Conservation (phyloP, 371 early-diverging fungal species). For the Haplosporangium sp. region DNA sequence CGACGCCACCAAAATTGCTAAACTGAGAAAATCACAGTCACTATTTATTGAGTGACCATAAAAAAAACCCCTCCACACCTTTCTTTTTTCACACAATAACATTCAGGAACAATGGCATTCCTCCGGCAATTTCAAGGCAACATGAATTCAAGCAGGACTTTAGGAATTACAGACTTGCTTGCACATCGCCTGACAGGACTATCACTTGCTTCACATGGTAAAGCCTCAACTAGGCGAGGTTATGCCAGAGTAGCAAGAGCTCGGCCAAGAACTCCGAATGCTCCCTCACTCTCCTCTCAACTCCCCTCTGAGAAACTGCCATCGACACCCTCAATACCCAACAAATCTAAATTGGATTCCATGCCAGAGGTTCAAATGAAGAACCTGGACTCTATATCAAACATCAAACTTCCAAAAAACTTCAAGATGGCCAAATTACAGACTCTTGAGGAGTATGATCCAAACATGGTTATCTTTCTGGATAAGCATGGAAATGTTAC, state of each 20-base stretch:
- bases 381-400: not conserved
- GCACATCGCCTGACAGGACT: slow-evolving; percentile 18
- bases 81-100: not conserved
- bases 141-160: slow-evolving; percentile 8
- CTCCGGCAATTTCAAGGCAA: slow-evolving; percentile 18
- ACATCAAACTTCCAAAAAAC: slow-evolving; percentile 19
- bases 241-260: slow-evolving; percentile 36
- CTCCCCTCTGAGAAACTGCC: not conserved
- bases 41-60: not conserved
- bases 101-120: slow-evolving; percentile 24
- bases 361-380: not conserved
- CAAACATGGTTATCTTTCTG: slow-evolving; percentile 52
- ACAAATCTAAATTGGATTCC: not conserved
- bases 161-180: slow-evolving; percentile 7
- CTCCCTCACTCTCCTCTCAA: slow-evolving; percentile 6
- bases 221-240: slow-evolving; percentile 5
- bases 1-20: slow-evolving; percentile 11
- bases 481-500: slow-evolving; percentile 48
- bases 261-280: slow-evolving; percentile 26
- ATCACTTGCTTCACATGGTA: slow-evolving; percentile 4
- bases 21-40: slow-evolving; percentile 4
- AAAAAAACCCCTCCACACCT: not conserved
- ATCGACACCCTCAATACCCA: not conserved
- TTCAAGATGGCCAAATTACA: slow-evolving; percentile 33
- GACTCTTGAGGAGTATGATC: slow-evolving; percentile 29